Conservation (phyloP, 805 yeast genomes). For the Monosporozyma aquatica region DNA sequence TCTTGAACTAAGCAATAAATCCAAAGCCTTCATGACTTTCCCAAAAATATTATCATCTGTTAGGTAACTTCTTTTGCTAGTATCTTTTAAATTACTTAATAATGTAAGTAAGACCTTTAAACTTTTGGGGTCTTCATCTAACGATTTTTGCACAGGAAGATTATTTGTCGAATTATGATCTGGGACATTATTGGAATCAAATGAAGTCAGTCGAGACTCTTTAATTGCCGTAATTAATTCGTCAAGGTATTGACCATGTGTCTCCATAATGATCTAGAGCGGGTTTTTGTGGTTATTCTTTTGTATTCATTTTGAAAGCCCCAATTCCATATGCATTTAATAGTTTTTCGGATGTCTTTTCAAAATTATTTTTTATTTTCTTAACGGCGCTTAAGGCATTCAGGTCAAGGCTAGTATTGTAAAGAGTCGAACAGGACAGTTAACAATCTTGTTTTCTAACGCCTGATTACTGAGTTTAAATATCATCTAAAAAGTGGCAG, state of each 20-base stretch:
- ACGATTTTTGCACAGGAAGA: conserved; percentile 1
- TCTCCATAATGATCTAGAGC: too few species aligned
- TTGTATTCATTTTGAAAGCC: too few species aligned
- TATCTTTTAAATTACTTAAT: conserved; percentile 15
- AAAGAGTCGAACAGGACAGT: too few species aligned
- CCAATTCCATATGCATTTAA: too few species aligned
- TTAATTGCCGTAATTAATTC: conserved; percentile 25
- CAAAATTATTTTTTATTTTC: background rate
- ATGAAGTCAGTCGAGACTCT: conserved; percentile 7
- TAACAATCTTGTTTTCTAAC: too few species aligned
- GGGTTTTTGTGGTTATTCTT: background rate
- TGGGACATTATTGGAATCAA: background rate
- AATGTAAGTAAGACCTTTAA: conserved; percentile 17
- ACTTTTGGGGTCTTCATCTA: conserved; percentile 13
- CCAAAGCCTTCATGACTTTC: conserved; percentile 24
- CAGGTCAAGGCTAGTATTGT: too few species aligned
- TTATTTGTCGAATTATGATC: background rate
- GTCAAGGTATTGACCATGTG: conserved; percentile 24
- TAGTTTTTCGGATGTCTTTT: too few species aligned
- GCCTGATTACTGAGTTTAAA: too few species aligned
- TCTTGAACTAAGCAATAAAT: conserved; percentile 16
- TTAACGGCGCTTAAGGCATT: background rate
- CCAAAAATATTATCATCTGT: conserved; percentile 18
- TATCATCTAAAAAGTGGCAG: too few species aligned
- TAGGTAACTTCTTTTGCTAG: conserved; percentile 6